Evolutionary conservation across 2,329 filamentous ascomycete species (phyloP).

Genomic region (Stemphylium beticola): DNA sequence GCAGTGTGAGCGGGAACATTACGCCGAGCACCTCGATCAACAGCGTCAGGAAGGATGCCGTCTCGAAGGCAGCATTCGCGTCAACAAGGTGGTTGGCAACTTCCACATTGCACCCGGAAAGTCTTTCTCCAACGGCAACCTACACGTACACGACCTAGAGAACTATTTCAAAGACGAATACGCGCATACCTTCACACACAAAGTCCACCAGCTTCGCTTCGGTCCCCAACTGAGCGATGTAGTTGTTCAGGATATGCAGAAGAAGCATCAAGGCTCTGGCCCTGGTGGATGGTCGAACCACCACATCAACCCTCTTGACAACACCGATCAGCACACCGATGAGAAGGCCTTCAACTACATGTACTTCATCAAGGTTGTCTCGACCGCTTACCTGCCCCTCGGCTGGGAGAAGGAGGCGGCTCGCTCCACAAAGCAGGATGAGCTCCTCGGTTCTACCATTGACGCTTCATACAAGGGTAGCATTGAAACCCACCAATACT

Average conservation of each 20-base stretch:
- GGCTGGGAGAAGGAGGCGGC: conserved; percentile 73
- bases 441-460: conserved; percentile 54
- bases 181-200: conserved; percentile 86
- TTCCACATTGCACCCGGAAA: conserved; percentile 97
- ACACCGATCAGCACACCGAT: conserved; percentile 74
- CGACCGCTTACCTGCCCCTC: conserved; percentile 90
- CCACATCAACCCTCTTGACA: conserved; percentile 90
- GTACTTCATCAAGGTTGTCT: conserved; percentile 99
- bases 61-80: conserved; percentile 86
- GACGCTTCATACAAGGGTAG: conserved; percentile 73
- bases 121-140: conserved; percentile 93
- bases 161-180: conserved; percentile 81
- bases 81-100: conserved; percentile 98
- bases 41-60: conserved; percentile 93
- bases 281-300: conserved; percentile 79
- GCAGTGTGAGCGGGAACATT: conserved; percentile 95
- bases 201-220: conserved; percentile 87
- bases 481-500: conserved; percentile 98
- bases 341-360: conserved; percentile 94
- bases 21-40: conserved; percentile 82
- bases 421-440: conserved; percentile 53
- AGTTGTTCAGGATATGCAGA: conserved; percentile 54
- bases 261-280: conserved; percentile 61
- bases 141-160: conserved; percentile 97
- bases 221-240: conserved; percentile 86